Conservation (phyloP, 495 filamentous ascomycete genomes). For the Halenospora varia region DNA sequence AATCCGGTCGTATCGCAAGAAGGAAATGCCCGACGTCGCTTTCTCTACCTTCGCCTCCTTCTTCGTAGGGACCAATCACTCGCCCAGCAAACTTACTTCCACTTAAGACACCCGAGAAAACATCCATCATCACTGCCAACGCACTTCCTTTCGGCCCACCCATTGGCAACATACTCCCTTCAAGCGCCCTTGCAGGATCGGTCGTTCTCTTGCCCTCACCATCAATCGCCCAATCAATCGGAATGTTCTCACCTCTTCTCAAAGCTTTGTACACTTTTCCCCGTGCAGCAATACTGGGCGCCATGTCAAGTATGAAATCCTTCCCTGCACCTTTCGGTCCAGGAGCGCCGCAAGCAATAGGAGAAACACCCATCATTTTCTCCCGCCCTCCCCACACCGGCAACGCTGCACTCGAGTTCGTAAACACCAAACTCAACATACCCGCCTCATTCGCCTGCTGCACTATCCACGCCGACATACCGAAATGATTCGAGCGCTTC, state of each 20-base stretch:
- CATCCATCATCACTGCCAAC: constrained; percentile 78
- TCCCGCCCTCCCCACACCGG: constrained; percentile 66
- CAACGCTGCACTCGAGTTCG: constrained; percentile 71
- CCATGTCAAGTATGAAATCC: constrained; percentile 74
- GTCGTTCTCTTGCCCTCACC: constrained; percentile 61
- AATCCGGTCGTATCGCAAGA: constrained; percentile 69
- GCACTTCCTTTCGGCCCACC: constrained; percentile 73
- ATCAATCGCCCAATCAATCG: constrained; percentile 70
- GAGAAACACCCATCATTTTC: constrained; percentile 71
- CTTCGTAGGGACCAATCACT: constrained; percentile 69
- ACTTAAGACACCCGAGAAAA: constrained; percentile 72
- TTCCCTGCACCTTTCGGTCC: constrained; percentile 42
- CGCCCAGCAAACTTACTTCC: constrained; percentile 68
- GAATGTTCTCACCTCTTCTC: constrained; percentile 69
- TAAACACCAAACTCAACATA: constrained; percentile 76
- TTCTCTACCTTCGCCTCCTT: constrained; percentile 51
- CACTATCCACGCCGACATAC: constrained; percentile 76
- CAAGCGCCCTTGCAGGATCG: constrained; percentile 60
- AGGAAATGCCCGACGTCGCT: constrained; percentile 71
- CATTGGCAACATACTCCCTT: constrained; percentile 77
- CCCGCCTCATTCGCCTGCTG: constrained; percentile 66
- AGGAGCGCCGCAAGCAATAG: constrained; percentile 73
- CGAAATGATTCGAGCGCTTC: constrained; percentile 76
- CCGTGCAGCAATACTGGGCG: constrained; percentile 65
- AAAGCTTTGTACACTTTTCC: constrained; percentile 76